phyloP scores from a whole-genome alignment of 2,329 filamentous ascomycete species.

The Fusarium sp. region DNA sequence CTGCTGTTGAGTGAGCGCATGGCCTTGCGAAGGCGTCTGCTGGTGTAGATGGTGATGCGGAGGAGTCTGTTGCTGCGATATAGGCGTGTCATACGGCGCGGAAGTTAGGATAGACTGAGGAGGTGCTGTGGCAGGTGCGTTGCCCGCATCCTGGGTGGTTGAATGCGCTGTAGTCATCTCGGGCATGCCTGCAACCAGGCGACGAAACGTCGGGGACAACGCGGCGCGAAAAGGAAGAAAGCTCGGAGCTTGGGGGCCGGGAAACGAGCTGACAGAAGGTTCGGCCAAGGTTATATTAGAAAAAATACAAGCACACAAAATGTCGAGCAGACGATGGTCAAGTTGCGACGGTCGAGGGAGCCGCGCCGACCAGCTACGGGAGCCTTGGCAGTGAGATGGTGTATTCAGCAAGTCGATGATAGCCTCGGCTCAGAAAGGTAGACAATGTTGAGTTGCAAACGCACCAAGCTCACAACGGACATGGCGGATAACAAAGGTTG shows the following conservation, averaged over 20 bases:
- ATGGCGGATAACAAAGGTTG: conserved; percentile 36
- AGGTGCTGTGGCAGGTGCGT: conserved; percentile 22
- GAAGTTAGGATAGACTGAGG: conserved; percentile 32
- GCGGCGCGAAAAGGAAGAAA: conserved; percentile 10
- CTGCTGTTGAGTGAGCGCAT: conserved; percentile 36
- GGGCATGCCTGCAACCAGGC: conserved; percentile 18
- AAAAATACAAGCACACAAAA: not conserved
- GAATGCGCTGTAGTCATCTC: conserved; percentile 41
- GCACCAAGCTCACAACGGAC: conserved; percentile 41
- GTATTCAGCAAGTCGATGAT: conserved; percentile 34
- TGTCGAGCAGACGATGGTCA: conserved; percentile 6
- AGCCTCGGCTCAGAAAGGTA: conserved; percentile 35
- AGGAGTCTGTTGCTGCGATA: conserved; percentile 42
- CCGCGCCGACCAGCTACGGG: conserved; percentile 18
- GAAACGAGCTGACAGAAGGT: conserved; percentile 3
- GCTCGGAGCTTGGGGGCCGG: conserved; percentile 6
- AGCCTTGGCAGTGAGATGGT: conserved; percentile 17
- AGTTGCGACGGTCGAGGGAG: conserved; percentile 17
- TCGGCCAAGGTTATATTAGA: conserved; percentile 11
- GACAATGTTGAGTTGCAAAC: conserved; percentile 40
- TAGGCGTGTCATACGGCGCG: conserved; percentile 38
- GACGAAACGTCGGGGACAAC: conserved; percentile 5
- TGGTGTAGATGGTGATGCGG: conserved; percentile 44
- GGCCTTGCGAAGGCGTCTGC: conserved; percentile 40
- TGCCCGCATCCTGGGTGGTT: conserved; percentile 38